These are phyloP conservation scores for Cyclotella distinguenda DNA, from an alignment of 108 stramenopile genomes.

Conservation along the genomic window DNA sequence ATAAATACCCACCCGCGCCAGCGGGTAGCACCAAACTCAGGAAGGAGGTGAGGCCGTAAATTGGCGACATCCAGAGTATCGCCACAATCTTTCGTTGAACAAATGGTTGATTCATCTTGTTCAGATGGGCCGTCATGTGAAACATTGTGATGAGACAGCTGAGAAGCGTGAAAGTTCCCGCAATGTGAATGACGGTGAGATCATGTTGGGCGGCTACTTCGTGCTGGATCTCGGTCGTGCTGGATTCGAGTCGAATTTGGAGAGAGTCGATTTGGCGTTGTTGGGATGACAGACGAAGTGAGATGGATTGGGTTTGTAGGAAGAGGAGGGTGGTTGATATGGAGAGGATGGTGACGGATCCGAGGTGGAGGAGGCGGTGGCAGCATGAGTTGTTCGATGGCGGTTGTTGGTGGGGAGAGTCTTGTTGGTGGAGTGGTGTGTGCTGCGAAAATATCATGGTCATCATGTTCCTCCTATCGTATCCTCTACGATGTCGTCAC, in stretches of 20 bases:
- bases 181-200: slow-evolving; percentile 66
- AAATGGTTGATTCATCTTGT: slow-evolving; percentile 79
- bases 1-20: slow-evolving; percentile 60
- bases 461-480: no score
- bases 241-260: slow-evolving; percentile 14
- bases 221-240: slow-evolving; percentile 9
- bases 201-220: slow-evolving; percentile 46
- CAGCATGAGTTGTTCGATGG: no score
- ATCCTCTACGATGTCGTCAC: no score
- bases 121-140: slow-evolving; percentile 80
- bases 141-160: slow-evolving; percentile 73
- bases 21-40: slow-evolving; percentile 64
- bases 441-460: no score
- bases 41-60: slow-evolving; percentile 78
- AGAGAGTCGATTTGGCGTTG: slow-evolving; percentile 42
- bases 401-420: neutral
- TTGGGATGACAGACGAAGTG: slow-evolving; percentile 26
- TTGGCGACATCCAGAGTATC: slow-evolving; percentile 90
- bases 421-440: neutral
- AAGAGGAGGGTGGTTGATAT: slow-evolving; percentile 17
- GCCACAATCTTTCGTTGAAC: slow-evolving; percentile 83
- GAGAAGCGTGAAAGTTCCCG: slow-evolving; percentile 79
- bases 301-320: slow-evolving; percentile 41
- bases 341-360: neutral
- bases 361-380: slow-evolving; percentile 1